These are phyloP conservation scores for Globisporangium okanoganense DNA, from an alignment of 352 stramenopile genomes.

Conservation along the genomic window DNA sequence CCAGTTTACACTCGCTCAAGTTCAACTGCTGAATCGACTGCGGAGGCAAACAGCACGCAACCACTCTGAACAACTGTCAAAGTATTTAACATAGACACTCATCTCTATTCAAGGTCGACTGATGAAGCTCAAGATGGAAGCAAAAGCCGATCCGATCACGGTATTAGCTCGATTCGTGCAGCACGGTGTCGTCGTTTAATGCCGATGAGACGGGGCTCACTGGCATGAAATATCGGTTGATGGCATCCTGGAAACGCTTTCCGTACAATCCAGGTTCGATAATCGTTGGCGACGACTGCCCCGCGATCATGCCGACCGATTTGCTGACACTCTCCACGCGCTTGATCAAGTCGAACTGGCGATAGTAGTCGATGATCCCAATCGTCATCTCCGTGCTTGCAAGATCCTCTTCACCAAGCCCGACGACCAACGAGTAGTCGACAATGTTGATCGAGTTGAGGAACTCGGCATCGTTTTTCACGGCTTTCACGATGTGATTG, in stretches of 20 bases:
- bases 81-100: background rate
- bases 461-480: constrained; percentile 97
- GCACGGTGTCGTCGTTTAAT: constrained; percentile 25
- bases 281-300: constrained; percentile 96
- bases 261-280: constrained; percentile 97
- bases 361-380: constrained; percentile 99
- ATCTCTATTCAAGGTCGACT: background rate
- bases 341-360: constrained; percentile 99
- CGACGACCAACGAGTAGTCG: constrained; percentile 98
- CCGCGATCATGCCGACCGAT: constrained; percentile 97
- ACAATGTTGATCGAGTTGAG: constrained; percentile 98
- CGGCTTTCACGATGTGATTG: constrained; percentile 73
- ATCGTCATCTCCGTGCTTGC: constrained; percentile 87
- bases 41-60: background rate
- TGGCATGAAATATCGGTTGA: constrained; percentile 97
- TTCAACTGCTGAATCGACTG: background rate
- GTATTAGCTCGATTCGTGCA: background rate
- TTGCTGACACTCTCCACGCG: constrained; percentile 98
- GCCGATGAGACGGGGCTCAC: constrained; percentile 81
- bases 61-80: background rate
- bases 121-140: background rate
- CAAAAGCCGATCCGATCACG: background rate
- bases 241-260: constrained; percentile 93
- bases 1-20: constrained; percentile 13
- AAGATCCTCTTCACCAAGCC: constrained; percentile 44